These are phyloP conservation scores for Teunomyces lycoperdinae DNA, from an alignment of 805 yeast genomes.

Conservation along the genomic window DNA sequence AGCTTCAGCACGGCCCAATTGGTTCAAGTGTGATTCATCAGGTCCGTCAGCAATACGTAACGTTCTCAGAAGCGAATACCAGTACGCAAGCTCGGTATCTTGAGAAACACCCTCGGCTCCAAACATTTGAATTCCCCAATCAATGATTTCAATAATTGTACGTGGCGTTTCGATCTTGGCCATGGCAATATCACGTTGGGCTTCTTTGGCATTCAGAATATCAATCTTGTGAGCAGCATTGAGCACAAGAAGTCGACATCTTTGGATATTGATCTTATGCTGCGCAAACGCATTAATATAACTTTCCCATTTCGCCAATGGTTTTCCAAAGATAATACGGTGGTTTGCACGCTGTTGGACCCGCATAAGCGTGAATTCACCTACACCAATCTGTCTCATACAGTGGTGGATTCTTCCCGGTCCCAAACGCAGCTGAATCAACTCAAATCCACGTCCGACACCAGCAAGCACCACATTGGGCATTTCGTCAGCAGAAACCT, in stretches of 20 bases:
- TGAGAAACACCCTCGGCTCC: slow-evolving; percentile 67
- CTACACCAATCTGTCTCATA: slow-evolving; percentile 62
- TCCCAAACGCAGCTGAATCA: slow-evolving; percentile 63
- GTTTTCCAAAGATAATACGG: slow-evolving; percentile 51
- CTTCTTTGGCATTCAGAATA: slow-evolving; percentile 49
- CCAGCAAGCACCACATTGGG: slow-evolving; percentile 40
- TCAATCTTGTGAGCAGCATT: slow-evolving; percentile 64
- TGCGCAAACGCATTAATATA: slow-evolving; percentile 50
- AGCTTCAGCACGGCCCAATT: slow-evolving; percentile 49
- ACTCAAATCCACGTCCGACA: slow-evolving; percentile 57
- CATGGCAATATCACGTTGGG: slow-evolving; percentile 55
- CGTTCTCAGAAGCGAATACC: slow-evolving; percentile 52
- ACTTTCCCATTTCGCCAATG: slow-evolving; percentile 48
- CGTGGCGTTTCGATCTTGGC: slow-evolving; percentile 64
- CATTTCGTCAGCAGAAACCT: slow-evolving; percentile 44
- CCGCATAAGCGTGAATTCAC: slow-evolving; percentile 50
- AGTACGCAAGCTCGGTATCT: slow-evolving; percentile 55
- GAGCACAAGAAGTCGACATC: slow-evolving; percentile 52
- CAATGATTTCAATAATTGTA: slow-evolving; percentile 48
- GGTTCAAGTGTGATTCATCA: slow-evolving; percentile 61
- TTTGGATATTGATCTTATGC: slow-evolving; percentile 51
- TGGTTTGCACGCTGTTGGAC: slow-evolving; percentile 51
- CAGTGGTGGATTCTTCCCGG: slow-evolving; percentile 74
- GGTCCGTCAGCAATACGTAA: slow-evolving; percentile 69
- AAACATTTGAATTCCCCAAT: slow-evolving; percentile 62